These are phyloP conservation scores for Nitzschia sp. DNA, from an alignment of 108 stramenopile genomes.

Conservation along the genomic window DNA sequence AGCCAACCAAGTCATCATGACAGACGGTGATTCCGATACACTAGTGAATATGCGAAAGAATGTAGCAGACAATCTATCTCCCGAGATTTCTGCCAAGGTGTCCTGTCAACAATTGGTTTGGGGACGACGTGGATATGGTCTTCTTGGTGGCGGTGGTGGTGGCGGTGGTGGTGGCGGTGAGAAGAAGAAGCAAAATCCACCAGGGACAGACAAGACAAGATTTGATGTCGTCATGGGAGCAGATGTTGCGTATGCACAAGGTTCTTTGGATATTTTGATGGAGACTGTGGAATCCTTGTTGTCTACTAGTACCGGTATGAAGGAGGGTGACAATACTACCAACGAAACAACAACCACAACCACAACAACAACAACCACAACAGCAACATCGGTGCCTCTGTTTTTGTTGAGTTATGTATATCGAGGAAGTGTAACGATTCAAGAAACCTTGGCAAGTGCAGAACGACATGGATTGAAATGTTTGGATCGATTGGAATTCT, in stretches of 20 bases:
- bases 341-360: too few relatives aligned
- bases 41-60: constrained; percentile 40
- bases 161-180: too few relatives aligned
- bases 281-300: constrained; percentile 8
- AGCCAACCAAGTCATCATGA: constrained; percentile 38
- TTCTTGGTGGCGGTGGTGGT: too few relatives aligned
- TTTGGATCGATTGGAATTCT: background rate
- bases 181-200: background rate
- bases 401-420: background rate
- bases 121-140: background rate
- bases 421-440: background rate
- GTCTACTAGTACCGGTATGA: background rate
- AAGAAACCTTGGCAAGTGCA: background rate
- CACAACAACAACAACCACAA: too few relatives aligned
- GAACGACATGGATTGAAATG: background rate
- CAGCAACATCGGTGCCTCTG: too few relatives aligned
- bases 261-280: constrained; percentile 1
- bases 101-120: constrained; percentile 8
- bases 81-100: too few relatives aligned
- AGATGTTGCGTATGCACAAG: constrained; percentile 14
- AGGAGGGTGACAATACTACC: too few relatives aligned
- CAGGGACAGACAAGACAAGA: too few relatives aligned
- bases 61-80: constrained; percentile 7
- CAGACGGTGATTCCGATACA: constrained; percentile 49
- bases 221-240: constrained; percentile 21